phyloP scores from a whole-genome alignment of 78 protist species.

The Protostelium mycophagum region DNA sequence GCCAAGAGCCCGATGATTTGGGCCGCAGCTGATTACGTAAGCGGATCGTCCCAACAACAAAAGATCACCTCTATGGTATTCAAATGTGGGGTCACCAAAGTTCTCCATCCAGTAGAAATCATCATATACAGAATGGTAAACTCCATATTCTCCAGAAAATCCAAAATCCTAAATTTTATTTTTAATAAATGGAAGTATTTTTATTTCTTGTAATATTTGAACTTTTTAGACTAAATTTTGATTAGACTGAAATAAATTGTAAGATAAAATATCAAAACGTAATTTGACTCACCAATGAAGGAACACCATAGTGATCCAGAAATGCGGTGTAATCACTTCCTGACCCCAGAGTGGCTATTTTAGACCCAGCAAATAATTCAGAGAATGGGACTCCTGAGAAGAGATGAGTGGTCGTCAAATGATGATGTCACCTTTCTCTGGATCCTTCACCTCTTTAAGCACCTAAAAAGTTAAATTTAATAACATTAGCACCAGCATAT shows the following conservation, averaged over 20 bases:
- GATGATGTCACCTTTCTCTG: background rate
- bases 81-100: constrained; percentile 17
- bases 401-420: background rate
- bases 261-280: no score
- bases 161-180: background rate
- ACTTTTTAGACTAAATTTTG: background rate
- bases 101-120: constrained; percentile 20
- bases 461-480: background rate
- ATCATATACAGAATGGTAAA: constrained; percentile 38
- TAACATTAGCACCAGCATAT: background rate
- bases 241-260: background rate
- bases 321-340: constrained; percentile 39
- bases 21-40: background rate
- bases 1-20: background rate
- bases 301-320: constrained; percentile 18
- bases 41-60: background rate
- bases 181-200: no score
- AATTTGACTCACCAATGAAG: background rate
- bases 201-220: no score
- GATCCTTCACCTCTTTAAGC: background rate
- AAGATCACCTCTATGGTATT: background rate
- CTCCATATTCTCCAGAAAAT: constrained; percentile 24
- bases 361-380: background rate
- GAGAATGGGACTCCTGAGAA: background rate
- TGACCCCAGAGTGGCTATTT: background rate